phyloP scores from a whole-genome alignment of 228 moss, liverwort and hornwort genomes.

The Sphagnum fallax region DNA sequence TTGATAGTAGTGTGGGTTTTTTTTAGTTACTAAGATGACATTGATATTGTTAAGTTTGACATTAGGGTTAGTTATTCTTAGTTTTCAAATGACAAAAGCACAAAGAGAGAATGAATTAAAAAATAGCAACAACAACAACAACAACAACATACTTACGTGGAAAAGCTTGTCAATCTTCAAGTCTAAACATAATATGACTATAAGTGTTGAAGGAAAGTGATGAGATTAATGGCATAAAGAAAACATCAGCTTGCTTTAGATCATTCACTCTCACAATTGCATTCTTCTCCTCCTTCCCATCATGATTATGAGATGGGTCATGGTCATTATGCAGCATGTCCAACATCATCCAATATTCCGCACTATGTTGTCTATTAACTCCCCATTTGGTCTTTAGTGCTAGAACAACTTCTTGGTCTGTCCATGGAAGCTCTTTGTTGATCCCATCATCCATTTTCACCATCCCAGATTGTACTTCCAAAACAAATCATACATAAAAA shows the following conservation, averaged over 20 bases:
- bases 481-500: slow-evolving; percentile 44
- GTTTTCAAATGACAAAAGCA: too few relatives aligned
- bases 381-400: slow-evolving; percentile 29
- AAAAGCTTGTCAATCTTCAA: slow-evolving; percentile 21
- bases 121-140: too few relatives aligned
- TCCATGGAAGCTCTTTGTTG: slow-evolving; percentile 45
- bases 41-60: too few relatives aligned
- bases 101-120: too few relatives aligned
- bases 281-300: slow-evolving; percentile 7
- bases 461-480: slow-evolving; percentile 40
- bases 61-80: too few relatives aligned
- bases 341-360: slow-evolving; percentile 52
- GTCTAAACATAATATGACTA: slow-evolving; percentile 31
- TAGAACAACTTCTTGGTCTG: slow-evolving; percentile 11
- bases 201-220: slow-evolving; percentile 43
- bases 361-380: slow-evolving; percentile 49
- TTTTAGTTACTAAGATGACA: too few relatives aligned
- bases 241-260: slow-evolving; percentile 48
- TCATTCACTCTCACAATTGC: slow-evolving; percentile 22
- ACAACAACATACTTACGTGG: slow-evolving; percentile 20
- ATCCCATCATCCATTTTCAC: slow-evolving; percentile 11
- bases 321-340: slow-evolving; percentile 25
- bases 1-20: too few relatives aligned
- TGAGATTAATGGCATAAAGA: slow-evolving; percentile 58
- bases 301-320: background rate